Percentiles rank a stretch among this genome's conserved stretches.
Conservation (phyloP, 306 rosid species). For the Pterocarpus santalinus region DNA sequence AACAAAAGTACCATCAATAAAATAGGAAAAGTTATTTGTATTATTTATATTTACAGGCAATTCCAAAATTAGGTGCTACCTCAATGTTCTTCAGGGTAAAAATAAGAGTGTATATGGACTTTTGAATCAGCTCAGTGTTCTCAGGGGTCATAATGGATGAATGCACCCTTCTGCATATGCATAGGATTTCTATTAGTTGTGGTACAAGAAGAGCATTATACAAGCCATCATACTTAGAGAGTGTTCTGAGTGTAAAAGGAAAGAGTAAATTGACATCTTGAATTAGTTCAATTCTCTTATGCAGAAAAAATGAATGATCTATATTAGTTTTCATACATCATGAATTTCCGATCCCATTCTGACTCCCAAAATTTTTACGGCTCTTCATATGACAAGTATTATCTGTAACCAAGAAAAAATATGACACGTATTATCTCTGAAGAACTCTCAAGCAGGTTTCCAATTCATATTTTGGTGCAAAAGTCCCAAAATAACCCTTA, state of each 20-base stretch:
- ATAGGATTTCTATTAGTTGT: slow-evolving; percentile 21
- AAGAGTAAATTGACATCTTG: background rate
- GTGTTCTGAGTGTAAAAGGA: background rate
- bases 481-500: background rate
- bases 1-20: background rate
- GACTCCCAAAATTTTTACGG: background rate
- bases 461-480: background rate
- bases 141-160: slow-evolving; percentile 79
- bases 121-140: slow-evolving; percentile 79
- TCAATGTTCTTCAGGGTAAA: slow-evolving; percentile 85
- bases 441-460: slow-evolving; percentile 10
- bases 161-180: slow-evolving; percentile 64
- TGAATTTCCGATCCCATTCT: background rate
- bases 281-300: slow-evolving; percentile 8
- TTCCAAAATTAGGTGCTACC: slow-evolving; percentile 52
- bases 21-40: slow-evolving; percentile 1
- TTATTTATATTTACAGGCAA: background rate
- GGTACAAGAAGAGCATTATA: background rate
- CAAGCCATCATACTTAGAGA: background rate
- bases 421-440: background rate
- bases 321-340: background rate
- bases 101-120: slow-evolving; percentile 72
- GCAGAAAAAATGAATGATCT: slow-evolving; percentile 2
- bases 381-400: background rate
- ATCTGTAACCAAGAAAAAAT: background rate